Percentiles rank a stretch among this genome's conserved stretches.
Evolutionary conservation across 2,329 filamentous ascomycete species (phyloP).

Genomic region (Epichloe amarillans): DNA sequence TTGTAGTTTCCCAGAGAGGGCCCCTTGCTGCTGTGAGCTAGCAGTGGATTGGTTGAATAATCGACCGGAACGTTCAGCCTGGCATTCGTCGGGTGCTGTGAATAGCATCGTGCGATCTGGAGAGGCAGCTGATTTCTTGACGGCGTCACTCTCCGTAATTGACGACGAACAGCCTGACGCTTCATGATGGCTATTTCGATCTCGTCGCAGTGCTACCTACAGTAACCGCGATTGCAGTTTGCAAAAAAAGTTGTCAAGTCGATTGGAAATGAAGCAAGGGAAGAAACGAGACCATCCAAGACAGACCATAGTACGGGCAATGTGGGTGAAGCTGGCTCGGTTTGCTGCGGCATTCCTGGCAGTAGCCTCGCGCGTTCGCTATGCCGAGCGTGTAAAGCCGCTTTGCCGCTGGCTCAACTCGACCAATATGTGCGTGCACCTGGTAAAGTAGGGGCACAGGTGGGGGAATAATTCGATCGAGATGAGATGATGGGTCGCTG

Average conservation of each 20-base stretch:
- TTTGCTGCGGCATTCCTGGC: constrained; percentile 21
- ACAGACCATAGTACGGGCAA: background rate
- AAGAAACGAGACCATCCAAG: background rate
- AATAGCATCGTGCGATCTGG: constrained; percentile 28
- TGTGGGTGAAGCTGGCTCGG: constrained; percentile 16
- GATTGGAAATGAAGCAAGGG: constrained; percentile 1
- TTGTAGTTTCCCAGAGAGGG: constrained; percentile 49
- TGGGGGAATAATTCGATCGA: no score
- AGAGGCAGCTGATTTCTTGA: constrained; percentile 9
- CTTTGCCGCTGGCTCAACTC: background rate
- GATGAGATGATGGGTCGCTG: no score
- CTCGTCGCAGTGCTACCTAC: constrained; percentile 5
- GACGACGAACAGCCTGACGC: constrained; percentile 18
- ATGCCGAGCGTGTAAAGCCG: background rate
- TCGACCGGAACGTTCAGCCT: constrained; percentile 76
- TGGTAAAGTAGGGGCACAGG: no score
- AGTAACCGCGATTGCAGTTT: background rate
- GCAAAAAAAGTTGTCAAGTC: background rate
- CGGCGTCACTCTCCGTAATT: constrained; percentile 16
- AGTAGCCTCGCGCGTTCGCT: background rate
- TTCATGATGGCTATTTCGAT: constrained; percentile 14
- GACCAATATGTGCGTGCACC: no score
- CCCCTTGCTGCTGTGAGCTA: constrained; percentile 63
- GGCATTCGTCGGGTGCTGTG: constrained; percentile 44
- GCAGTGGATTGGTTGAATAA: constrained; percentile 67